Evolutionary conservation across 768 basidiomycete genomes (phyloP), one percentile per base, ranked within the genome.

Genomic region (Dacryopinax spathularia): DNA sequence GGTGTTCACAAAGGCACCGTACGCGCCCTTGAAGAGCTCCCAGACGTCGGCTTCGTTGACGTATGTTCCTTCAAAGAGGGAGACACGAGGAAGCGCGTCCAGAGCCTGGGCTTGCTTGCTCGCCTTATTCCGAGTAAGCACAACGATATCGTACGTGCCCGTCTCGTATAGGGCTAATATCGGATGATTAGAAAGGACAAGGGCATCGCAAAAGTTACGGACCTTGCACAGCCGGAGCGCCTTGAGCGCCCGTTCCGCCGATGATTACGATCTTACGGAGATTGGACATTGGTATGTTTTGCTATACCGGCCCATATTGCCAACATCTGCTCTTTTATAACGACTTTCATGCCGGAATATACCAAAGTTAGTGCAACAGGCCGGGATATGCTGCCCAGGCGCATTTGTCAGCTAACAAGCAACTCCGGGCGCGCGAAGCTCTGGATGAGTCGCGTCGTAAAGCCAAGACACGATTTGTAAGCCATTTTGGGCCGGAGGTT

Each of bases 171-270:
- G 29, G 15, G 48, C 48, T 56, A 18, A n/a, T 29, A 27, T 56
- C 25, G 5, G 29, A 44, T 44, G 9, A 10, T 7, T n/a, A 37
- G 36, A 37, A 37, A 22, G 43, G 29, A 56, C 48, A 31, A n/a
- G n/a, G n/a, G n/a, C n/a, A n/a, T n/a, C 12, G 10, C 15, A 10
- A 16, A 12, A 34, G 16, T 16, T 18, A 16, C 12, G 35, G 63
- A 56, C 33, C 44, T 48, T 63, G 33, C 7, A 63, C 36, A 5
- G 44, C 36, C 18, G 72, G 72, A 63, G 73, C 68, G 15, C 79
- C 79, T 64, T 80, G 79, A 1, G 78, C 78, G 61, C 79, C 79
- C 35, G 79, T 79, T 7, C 76, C 79, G 35, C 79, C 79, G 33
- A 56, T 29, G 7, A 56, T 18, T 15, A 56, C 48, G 20, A 56